These are phyloP conservation scores for Cyclostephanos invisitatus DNA, from an alignment of 108 stramenopile genomes.

Conservation along the genomic window DNA sequence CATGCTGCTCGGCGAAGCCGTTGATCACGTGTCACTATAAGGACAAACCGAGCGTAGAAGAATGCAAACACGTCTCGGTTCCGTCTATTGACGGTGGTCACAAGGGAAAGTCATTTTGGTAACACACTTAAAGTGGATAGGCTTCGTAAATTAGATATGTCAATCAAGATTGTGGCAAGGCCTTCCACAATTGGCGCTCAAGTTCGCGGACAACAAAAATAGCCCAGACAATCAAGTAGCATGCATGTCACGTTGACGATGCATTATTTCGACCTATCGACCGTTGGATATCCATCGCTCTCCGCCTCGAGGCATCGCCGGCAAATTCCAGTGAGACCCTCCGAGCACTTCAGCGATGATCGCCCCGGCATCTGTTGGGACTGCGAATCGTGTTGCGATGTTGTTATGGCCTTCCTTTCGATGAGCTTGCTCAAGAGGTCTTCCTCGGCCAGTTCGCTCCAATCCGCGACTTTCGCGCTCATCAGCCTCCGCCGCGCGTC, in stretches of 20 bases:
- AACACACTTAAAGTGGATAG: neutral
- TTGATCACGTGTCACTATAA: constrained; percentile 48
- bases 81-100: constrained; percentile 42
- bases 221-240: neutral
- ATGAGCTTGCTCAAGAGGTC: constrained; percentile 58
- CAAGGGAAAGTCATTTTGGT: constrained; percentile 58
- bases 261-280: neutral
- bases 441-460: constrained; percentile 61
- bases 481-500: constrained; percentile 42
- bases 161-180: no score
- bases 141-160: constrained; percentile 6
- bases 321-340: constrained; percentile 32
- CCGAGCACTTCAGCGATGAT: constrained; percentile 19
- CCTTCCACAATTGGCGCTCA: no score
- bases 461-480: constrained; percentile 57
- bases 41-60: constrained; percentile 51
- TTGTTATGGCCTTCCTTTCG: constrained; percentile 41
- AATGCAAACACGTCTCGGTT: constrained; percentile 34
- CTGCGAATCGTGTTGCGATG: constrained; percentile 6
- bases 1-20: constrained; percentile 47
- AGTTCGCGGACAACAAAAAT: neutral
- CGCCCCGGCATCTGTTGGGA: neutral
- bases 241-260: neutral
- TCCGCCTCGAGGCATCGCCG: constrained; percentile 24
- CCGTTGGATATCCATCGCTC: neutral